Evolutionary conservation across 257 asterid species (phyloP), one percentile per base, ranked within the genome.

Genomic region (Gynochthodes officinalis): DNA sequence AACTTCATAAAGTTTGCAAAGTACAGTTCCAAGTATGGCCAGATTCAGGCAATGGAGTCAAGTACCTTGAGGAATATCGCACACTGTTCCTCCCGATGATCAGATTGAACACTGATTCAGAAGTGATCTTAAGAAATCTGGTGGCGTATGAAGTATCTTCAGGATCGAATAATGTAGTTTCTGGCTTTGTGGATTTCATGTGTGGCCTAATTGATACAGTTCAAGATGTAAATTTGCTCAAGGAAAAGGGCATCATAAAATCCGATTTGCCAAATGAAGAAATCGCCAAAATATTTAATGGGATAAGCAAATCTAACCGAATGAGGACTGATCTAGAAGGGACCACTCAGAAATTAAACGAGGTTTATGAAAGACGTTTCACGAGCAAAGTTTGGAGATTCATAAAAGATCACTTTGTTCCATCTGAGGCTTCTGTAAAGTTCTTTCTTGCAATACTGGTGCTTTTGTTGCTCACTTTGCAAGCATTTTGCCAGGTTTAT

Each of bases 151-250:
- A n/a, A n/a, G n/a, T n/a, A n/a, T n/a, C n/a, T n/a, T n/a, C n/a
- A n/a, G n/a, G n/a, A n/a, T n/a, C n/a, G n/a, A n/a, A n/a, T n/a
- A n/a, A n/a, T n/a, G n/a, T n/a, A n/a, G n/a, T n/a, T n/a, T n/a
- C n/a, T n/a, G n/a, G n/a, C n/a, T n/a, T n/a, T n/a, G n/a, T n/a
- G n/a, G n/a, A n/a, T n/a, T n/a, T n/a, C n/a, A n/a, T 79, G 79
- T 65, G 83, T n/a, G 80, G 79, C 43, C 57, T 75, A 4, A 27
- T 74, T 19, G 73, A 74, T 23, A 53, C 82, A 5, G 25, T 55
- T n/a, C 55, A 74, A 21, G 82, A 78, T 50, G 79, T 78, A 2
- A 52, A 49, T 10, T 30, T 78, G 19, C 66, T 74, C 19, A 44
- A 62, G n/a, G 28, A 19, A 0, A 67, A 21, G 35, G 23, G 40